Evolutionary conservation across 2,329 filamentous ascomycete species (phyloP), one percentile per base, ranked within the genome.

Genomic region (Nemania diffusa): DNA sequence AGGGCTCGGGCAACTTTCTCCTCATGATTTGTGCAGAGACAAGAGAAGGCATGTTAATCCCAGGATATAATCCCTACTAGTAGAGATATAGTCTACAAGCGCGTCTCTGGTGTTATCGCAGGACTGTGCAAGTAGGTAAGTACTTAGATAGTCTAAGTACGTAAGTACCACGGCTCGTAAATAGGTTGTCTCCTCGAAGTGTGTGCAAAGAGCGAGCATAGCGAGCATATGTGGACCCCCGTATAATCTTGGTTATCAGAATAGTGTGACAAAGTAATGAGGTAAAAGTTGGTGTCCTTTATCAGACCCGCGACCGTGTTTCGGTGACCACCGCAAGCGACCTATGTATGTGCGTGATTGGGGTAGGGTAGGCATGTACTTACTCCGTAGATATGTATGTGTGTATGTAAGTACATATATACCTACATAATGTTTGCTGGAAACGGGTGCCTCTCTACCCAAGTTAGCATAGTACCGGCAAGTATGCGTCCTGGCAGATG

Each of bases 221-320:
- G 15, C 15, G 53, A 57, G 53, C 61, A 55, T 51, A 55, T 55
- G 62, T 42, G 57, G 62, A 40, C 61, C 61, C 65, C 64, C 57
- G 61, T 65, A 50, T 53, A 68, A 68, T 62, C 34, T 63, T 61
- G 52, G 67, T 48, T 69, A 67, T 69, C 67, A 9, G 37, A 37
- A 64, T 60, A 62, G 46, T 60, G 64, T 61, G 59, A 68, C 65
- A 60, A 74, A 63, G 62, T 57, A 40, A 71, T 70, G 69, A 70
- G 68, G 67, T 69, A 71, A 72, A 68, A 71, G 62, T 34, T 70
- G 51, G 57, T 62, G 64, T 68, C 48, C 51, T 63, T 69, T 69
- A 72, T 68, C 72, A 63, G 65, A 55, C 62, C 48, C 46, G 29
- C 29, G 57, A 58, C 40, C 4, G 26, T 27, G 57, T 60, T 50